Base-by-base conservation (phyloP, 2,329 filamentous ascomycete species). In the Colletotrichum scovillei region DNA sequence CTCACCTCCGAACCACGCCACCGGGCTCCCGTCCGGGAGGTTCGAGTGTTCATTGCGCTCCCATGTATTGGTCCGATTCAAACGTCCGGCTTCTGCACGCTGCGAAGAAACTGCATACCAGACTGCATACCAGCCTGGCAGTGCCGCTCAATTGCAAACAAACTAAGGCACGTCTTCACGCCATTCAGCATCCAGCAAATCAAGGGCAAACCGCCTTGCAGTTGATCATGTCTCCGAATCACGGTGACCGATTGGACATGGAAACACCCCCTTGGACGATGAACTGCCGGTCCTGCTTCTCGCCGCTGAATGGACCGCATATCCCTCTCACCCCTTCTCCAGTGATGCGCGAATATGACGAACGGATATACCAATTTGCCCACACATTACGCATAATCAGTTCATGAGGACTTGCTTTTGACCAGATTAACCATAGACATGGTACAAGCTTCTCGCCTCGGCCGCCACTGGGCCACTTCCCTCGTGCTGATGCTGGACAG, bases 1-100 rank as follows among this genome's bases (percentile, higher is more conserved):
- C 59, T 70, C 69, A 53, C 24, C 67, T 64, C 67, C 70, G 70
- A 73, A 70, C 70, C 70, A 65, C 70, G 70, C 70, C 49, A 73
- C 60, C 70, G 70, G 67, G 67, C 70, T 35, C 67, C 70, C 70
- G 67, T 73, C 60, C 66, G 55, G 67, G 66, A 60, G 70, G 66
- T 70, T 73, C 70, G 70, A 70, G 70, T 62, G 70, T 73, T 73
- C 70, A 73, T 73, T 73, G 70, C 70, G 70, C 67, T 65, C 28
- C 46, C 59, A 46, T 65, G n/a, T 49, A 22, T n/a, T 52, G 32
- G 67, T 65, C 70, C 70, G 67, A 73, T 55, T 70, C 59, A 73
- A 73, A 73, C 67, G 70, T 57, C 70, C 67, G 67, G 46, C 67
- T 65, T 65, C 49, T 67, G 63, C 57, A 62, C n/a, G 30, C 63